Evolutionary conservation across 2,329 filamentous ascomycete species (phyloP).

Genomic region (Sporothrix curviconia): DNA sequence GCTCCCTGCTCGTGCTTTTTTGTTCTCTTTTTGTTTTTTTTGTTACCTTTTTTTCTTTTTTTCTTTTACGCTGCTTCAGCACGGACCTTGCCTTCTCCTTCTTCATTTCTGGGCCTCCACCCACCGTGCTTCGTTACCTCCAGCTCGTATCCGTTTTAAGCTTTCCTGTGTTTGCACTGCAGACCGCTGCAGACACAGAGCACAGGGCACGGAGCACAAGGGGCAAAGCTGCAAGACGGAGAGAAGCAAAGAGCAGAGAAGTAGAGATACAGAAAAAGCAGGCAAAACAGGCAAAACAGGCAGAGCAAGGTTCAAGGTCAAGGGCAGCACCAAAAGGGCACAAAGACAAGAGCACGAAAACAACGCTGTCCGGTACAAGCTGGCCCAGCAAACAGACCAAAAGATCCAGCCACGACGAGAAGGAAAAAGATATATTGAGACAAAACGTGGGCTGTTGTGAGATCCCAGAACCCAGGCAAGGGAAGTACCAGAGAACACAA

Average conservation of each 20-base stretch:
- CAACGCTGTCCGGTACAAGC: background rate
- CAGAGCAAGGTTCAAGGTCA: background rate
- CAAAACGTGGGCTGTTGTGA: slow-evolving; percentile 1
- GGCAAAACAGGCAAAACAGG: background rate
- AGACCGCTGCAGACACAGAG: background rate
- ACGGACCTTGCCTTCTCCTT: background rate
- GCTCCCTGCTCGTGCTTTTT: background rate
- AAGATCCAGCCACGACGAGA: background rate
- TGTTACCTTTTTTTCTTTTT: background rate
- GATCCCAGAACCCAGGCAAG: background rate
- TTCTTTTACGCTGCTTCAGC: background rate
- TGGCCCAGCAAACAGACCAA: background rate
- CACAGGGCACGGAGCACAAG: background rate
- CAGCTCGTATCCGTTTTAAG: slow-evolving; percentile 6
- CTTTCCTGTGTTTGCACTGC: background rate
- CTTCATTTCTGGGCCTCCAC: too few relatives aligned
- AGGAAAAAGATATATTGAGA: background rate
- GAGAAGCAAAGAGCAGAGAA: too few relatives aligned
- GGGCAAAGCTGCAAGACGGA: background rate
- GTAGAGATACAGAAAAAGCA: too few relatives aligned
- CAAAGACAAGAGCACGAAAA: background rate
- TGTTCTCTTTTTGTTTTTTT: background rate
- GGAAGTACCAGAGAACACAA: background rate
- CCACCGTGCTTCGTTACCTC: slow-evolving; percentile 7
- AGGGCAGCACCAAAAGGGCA: background rate